Conservation (phyloP, 805 yeast genomes). For the Candida boidinii region DNA sequence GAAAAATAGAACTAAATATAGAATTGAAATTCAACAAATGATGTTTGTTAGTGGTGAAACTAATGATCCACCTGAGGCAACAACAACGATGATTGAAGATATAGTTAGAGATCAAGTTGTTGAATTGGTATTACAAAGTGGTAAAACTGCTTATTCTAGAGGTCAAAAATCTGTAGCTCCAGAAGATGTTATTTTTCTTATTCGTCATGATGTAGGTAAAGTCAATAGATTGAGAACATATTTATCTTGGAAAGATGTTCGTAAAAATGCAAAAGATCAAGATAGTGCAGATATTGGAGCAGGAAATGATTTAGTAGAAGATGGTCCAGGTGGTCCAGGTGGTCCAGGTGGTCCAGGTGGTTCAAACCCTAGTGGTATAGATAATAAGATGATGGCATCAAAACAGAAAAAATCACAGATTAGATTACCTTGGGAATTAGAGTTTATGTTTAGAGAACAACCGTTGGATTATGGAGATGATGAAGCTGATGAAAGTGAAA, state of each 20-base stretch:
- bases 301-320: constrained; percentile 26
- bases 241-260: constrained; percentile 92
- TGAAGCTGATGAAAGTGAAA: constrained; percentile 69
- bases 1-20: constrained; percentile 56
- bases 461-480: constrained; percentile 66
- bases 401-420: constrained; percentile 70
- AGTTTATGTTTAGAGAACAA: constrained; percentile 88
- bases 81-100: constrained; percentile 90
- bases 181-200: constrained; percentile 88
- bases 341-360: constrained; percentile 21
- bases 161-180: constrained; percentile 82
- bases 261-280: constrained; percentile 65
- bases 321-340: constrained; percentile 10
- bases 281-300: constrained; percentile 39
- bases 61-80: constrained; percentile 87
- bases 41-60: constrained; percentile 97
- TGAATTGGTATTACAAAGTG: constrained; percentile 68
- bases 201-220: constrained; percentile 89
- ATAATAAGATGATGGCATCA: constrained; percentile 36
- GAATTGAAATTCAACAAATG: constrained; percentile 95
- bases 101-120: constrained; percentile 92
- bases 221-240: constrained; percentile 88
- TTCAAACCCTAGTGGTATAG: constrained; percentile 30
- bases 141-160: constrained; percentile 66
- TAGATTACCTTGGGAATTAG: constrained; percentile 90